phyloP scores from a whole-genome alignment of 1,284 basidiomycete genomes.

The Naganishia albida region DNA sequence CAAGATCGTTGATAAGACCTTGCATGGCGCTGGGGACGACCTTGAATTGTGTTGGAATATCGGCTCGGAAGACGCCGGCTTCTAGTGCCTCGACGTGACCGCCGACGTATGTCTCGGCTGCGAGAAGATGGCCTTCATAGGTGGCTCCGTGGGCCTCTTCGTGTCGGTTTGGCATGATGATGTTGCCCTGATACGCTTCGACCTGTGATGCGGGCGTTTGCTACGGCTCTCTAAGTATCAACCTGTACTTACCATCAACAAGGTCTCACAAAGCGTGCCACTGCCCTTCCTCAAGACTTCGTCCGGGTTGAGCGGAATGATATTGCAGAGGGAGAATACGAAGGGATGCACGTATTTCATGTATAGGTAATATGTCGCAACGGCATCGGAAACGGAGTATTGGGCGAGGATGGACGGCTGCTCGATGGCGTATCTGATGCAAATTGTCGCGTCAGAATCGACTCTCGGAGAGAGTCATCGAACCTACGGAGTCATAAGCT shows the following conservation, averaged over 20 bases:
- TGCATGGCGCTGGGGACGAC: slow-evolving; percentile 85
- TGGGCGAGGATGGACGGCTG: slow-evolving; percentile 93
- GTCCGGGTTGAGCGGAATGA: slow-evolving; percentile 95
- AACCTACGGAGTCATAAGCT: slow-evolving; percentile 95
- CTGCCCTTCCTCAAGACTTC: slow-evolving; percentile 95
- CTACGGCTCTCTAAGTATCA: neutral
- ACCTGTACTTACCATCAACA: slow-evolving; percentile 79
- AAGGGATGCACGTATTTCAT: slow-evolving; percentile 99
- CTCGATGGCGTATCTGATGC: slow-evolving; percentile 83
- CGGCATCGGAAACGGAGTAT: slow-evolving; percentile 99
- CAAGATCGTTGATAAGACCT: slow-evolving; percentile 89
- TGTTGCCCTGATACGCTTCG: slow-evolving; percentile 85
- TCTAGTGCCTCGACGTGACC: slow-evolving; percentile 98
- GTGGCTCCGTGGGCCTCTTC: slow-evolving; percentile 90
- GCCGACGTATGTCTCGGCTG: slow-evolving; percentile 97
- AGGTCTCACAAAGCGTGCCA: slow-evolving; percentile 94
- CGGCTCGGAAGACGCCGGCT: slow-evolving; percentile 96
- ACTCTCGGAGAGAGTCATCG: neutral
- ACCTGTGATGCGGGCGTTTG: slow-evolving; percentile 62
- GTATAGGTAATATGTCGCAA: slow-evolving; percentile 98
- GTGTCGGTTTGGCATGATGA: slow-evolving; percentile 98
- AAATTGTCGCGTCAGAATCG: slow-evolving; percentile 11
- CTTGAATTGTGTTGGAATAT: slow-evolving; percentile 94
- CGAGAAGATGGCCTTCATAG: slow-evolving; percentile 92
- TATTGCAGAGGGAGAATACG: slow-evolving; percentile 99